A percentile compares a stretch with the other conserved stretches of the same genome.
These are phyloP conservation scores for Hypsizygus ulmarius DNA, from an alignment of 1,284 basidiomycete species.

Conservation along the genomic window DNA sequence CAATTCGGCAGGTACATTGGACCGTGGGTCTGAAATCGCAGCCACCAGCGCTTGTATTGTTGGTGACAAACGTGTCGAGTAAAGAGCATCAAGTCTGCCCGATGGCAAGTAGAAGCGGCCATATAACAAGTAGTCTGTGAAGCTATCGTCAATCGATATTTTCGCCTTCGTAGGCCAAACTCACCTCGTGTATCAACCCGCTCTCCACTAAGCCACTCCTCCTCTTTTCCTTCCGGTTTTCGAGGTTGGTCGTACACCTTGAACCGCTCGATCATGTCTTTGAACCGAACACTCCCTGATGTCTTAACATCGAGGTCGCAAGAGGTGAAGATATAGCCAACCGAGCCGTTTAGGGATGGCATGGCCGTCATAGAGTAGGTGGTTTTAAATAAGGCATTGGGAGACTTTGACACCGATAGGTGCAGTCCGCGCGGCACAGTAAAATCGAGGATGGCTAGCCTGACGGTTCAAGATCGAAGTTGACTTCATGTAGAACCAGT, in stretches of 20 bases:
- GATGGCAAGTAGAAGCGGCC: conserved; percentile 91
- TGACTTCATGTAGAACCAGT: not conserved
- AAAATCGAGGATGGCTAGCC: conserved; percentile 82
- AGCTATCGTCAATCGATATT: not conserved
- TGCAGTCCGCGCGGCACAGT: conserved; percentile 76
- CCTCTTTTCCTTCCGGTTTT: conserved; percentile 69
- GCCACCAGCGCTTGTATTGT: conserved; percentile 70
- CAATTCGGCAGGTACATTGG: conserved; percentile 42
- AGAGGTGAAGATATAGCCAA: conserved; percentile 92
- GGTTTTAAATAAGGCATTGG: conserved; percentile 87
- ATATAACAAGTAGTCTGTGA: conserved; percentile 84
- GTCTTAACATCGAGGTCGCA: conserved; percentile 73
- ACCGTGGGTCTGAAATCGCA: conserved; percentile 72
- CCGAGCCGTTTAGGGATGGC: conserved; percentile 87
- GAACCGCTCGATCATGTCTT: conserved; percentile 86
- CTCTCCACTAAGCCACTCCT: conserved; percentile 78
- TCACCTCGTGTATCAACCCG: conserved; percentile 75
- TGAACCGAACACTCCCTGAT: conserved; percentile 77
- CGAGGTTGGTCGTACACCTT: conserved; percentile 77
- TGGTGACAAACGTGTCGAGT: conserved; percentile 76
- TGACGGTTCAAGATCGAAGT: conserved; percentile 23
- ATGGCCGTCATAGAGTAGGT: conserved; percentile 90
- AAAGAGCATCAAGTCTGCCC: conserved; percentile 85
- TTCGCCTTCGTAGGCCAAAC: conserved; percentile 22
- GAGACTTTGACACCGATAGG: conserved; percentile 84